Base-by-base conservation (phyloP, 1,284 basidiomycete genomes). In the Rhizoctonia solani region DNA sequence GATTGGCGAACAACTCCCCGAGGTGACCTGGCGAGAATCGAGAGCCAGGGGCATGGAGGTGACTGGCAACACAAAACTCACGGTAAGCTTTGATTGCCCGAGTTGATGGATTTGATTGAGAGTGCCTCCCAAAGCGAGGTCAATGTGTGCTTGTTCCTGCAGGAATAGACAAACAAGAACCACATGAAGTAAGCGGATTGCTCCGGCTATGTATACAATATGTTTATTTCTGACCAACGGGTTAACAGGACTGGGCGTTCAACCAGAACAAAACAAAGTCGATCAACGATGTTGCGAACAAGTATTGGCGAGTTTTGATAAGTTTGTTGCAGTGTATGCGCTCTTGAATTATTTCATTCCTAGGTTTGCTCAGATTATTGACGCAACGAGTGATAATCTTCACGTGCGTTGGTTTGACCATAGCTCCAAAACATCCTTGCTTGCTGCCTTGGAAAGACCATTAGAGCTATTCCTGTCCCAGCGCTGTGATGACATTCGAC, bases 331-430 rank as follows among this genome's bases (percentile, higher is more conserved):
- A 46, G 8, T 11, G 13, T 9, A 46, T 19, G 21, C 21, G 19
- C 19, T 9, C 8, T 6, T 46, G 8, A 14, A 19, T 11, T 9
- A 9, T 46, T 19, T 19, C 4, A 4, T 34, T 19, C 5, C 9
- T 42, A 65, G 59, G 59, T 65, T 65, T 19, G 59, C 59, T 9
- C 59, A 42, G 16, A 25, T 65, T 23, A 29, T 65, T 34, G 49
- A 3, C 9, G 32, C 37, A 13, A 44, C 34, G 4, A 2, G 21
- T 1, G 49, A 65, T 21, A 39, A 27, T 16, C 8, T 65, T 4
- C 59, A 65, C 27, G 59, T 65, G 23, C 59, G 59, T 23, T 65
- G 59, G 59, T 65, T 65, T 30, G 59, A 65, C 49, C 59, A 65
- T 30, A 65, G 59, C 25, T 47, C 59, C 16, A 65, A 65, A 21